These are phyloP conservation scores for Coffea humblotiana DNA, from an alignment of 305 asterid species.

Conservation along the genomic window DNA sequence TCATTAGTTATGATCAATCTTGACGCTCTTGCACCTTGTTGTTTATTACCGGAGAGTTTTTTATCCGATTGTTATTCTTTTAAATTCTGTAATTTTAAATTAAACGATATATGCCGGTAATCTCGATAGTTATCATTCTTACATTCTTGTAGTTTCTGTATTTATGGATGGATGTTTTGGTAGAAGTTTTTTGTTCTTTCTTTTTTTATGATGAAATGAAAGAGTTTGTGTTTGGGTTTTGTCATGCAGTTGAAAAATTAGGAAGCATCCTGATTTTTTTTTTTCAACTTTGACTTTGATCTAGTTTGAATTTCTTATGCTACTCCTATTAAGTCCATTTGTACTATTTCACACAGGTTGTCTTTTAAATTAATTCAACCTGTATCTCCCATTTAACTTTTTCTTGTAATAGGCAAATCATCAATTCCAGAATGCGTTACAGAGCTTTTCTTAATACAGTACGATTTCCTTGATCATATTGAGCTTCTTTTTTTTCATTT, in stretches of 20 bases:
- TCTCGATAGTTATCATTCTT: not conserved
- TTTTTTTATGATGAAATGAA: not conserved
- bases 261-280: not conserved
- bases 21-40: not conserved
- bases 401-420: not conserved
- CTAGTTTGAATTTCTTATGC: not conserved
- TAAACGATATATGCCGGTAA: not conserved
- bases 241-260: not conserved
- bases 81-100: not conserved
- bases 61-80: not conserved
- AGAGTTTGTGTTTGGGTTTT: not conserved
- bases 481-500: not conserved
- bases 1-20: not conserved
- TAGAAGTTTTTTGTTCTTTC: not conserved
- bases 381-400: not conserved
- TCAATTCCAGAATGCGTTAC: not conserved
- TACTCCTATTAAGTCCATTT: not conserved
- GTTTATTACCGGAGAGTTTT: not conserved
- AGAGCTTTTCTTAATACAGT: not conserved
- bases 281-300: not conserved
- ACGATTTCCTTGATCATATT: not conserved
- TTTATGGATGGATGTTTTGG: not conserved
- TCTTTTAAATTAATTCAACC: not conserved
- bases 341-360: not conserved
- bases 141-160: not conserved